Conservation (phyloP, 2,329 filamentous ascomycete species). For the Fusarium sublunatum region DNA sequence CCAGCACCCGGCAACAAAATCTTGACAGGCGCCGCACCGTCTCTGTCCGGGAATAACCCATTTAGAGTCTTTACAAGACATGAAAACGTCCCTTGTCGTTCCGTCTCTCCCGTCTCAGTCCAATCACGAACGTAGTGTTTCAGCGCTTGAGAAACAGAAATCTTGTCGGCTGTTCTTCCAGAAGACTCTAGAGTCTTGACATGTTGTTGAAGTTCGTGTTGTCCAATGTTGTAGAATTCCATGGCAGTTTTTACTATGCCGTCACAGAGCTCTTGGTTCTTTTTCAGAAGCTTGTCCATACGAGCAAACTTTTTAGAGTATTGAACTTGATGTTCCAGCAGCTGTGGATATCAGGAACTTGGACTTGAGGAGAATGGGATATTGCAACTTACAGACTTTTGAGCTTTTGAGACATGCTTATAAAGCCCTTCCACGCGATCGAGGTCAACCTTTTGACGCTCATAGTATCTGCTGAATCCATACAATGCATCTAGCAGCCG, state of each 20-base stretch:
- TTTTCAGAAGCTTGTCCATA: conserved; percentile 55
- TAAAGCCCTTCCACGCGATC: conserved; percentile 52
- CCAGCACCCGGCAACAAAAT: conserved; percentile 65
- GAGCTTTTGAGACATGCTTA: conserved; percentile 50
- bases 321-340: conserved; percentile 66
- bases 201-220: conserved; percentile 58
- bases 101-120: conserved; percentile 59
- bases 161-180: conserved; percentile 56
- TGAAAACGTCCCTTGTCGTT: conserved; percentile 57
- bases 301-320: conserved; percentile 66
- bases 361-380: not conserved
- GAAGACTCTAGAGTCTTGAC: conserved; percentile 53
- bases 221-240: conserved; percentile 58
- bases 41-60: conserved; percentile 47
- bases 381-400: conserved; percentile 42
- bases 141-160: conserved; percentile 63
- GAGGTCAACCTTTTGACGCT: conserved; percentile 52
- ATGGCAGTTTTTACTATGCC: conserved; percentile 59
- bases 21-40: conserved; percentile 42
- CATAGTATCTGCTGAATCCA: conserved; percentile 52
- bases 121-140: conserved; percentile 70
- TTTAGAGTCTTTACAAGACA: conserved; percentile 53
- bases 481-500: conserved; percentile 55
- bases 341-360: conserved; percentile 41
- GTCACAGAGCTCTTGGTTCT: conserved; percentile 60